A percentile compares a stretch with the other conserved stretches of the same genome.
phyloP scores from a whole-genome alignment of 331 rosid genomes.

The Saraca asoca region DNA sequence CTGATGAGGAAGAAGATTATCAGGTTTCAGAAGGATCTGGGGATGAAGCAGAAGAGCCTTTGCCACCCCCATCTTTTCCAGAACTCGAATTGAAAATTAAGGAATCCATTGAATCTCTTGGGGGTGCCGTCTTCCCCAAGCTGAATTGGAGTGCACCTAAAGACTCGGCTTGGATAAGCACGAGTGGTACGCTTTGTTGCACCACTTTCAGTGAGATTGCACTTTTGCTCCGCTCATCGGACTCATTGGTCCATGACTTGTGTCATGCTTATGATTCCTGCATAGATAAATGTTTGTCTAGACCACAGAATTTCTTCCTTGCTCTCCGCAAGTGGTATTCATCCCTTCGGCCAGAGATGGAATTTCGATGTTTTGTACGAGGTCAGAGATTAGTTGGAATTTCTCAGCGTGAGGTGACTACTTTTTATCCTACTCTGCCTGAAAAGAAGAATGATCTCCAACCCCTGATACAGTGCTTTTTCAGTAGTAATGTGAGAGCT shows the following conservation, averaged over 20 bases:
- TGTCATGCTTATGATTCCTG: conserved; percentile 86
- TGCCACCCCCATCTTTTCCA: conserved; percentile 64
- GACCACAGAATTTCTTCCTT: conserved; percentile 60
- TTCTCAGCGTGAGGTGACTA: conserved; percentile 81
- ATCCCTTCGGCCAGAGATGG: conserved; percentile 71
- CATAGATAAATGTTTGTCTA: conserved; percentile 47
- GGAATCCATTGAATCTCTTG: conserved; percentile 66
- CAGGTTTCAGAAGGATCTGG: conserved; percentile 61
- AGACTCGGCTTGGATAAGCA: conserved; percentile 78
- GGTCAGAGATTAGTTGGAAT: conserved; percentile 54
- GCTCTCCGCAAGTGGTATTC: conserved; percentile 84
- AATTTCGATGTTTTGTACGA: conserved; percentile 72
- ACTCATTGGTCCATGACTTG: conserved; percentile 74
- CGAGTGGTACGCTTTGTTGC: conserved; percentile 58
- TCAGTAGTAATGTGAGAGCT: conserved; percentile 37
- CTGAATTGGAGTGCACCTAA: conserved; percentile 92
- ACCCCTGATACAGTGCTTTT: conserved; percentile 44
- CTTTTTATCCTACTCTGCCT: conserved; percentile 61
- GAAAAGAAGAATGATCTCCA: conserved; percentile 50
- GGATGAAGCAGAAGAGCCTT: conserved; percentile 59
- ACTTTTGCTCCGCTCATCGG: conserved; percentile 68
- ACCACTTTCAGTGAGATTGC: conserved; percentile 71
- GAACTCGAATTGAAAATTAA: conserved; percentile 71
- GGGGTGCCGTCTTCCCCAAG: conserved; percentile 81
- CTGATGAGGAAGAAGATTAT: conserved; percentile 65